A percentile compares a stretch with the other conserved stretches of the same genome.
Evolutionary conservation across 169 alveolate genomes (phyloP).

Genomic region (Plasmodium falciparum): DNA sequence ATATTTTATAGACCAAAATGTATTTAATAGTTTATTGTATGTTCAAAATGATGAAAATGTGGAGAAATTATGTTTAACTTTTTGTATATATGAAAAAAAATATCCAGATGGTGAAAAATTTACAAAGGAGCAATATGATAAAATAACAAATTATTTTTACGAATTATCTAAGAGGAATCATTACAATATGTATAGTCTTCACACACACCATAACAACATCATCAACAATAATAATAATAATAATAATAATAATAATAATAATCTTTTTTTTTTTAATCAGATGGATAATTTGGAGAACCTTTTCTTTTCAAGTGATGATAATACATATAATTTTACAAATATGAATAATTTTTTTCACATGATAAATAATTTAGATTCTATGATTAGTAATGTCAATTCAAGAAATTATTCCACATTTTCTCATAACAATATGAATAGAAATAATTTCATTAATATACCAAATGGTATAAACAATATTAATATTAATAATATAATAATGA

Average conservation of each 20-base stretch:
- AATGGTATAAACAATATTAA: background rate
- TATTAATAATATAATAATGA: background rate
- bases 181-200: background rate
- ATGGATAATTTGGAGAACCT: background rate
- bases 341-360: constrained; percentile 44
- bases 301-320: background rate
- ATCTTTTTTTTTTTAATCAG: background rate
- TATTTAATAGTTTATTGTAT: constrained; percentile 78
- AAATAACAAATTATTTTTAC: constrained; percentile 30
- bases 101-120: constrained; percentile 41
- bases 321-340: background rate
- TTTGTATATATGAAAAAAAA: constrained; percentile 67
- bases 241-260: background rate
- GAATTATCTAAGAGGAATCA: background rate
- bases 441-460: background rate
- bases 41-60: constrained; percentile 80
- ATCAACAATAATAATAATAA: background rate
- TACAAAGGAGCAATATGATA: constrained; percentile 12
- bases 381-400: constrained; percentile 2
- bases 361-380: constrained; percentile 29
- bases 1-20: constrained; percentile 68
- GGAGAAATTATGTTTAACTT: constrained; percentile 83
- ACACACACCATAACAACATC: background rate
- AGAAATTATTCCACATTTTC: constrained; percentile 33
- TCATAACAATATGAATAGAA: background rate